Evolutionary conservation across 768 basidiomycete species (phyloP).

Genomic region (Trametes gibbosa): DNA sequence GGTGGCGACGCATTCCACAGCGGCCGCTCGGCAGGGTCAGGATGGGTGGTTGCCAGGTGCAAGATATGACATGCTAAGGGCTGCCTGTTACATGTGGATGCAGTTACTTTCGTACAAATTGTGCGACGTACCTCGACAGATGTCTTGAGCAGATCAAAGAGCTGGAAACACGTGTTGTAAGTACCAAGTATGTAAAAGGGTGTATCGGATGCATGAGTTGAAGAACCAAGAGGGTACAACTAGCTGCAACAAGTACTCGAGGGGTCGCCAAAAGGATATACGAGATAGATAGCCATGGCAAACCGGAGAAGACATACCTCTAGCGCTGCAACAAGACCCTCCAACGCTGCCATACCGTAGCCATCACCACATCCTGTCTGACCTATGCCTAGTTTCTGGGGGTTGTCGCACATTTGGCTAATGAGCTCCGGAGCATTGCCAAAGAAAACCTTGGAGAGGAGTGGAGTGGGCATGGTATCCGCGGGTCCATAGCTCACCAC

Average conservation of each 20-base stretch:
- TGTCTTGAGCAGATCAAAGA: conserved; percentile 36
- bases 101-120: neutral
- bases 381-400: conserved; percentile 54
- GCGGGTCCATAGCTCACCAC: conserved; percentile 63
- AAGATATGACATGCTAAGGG: conserved; percentile 37
- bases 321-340: conserved; percentile 61
- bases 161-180: conserved; percentile 30
- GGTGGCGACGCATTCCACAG: conserved; percentile 43
- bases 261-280: too few species aligned
- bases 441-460: conserved; percentile 61
- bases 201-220: too few species aligned
- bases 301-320: conserved; percentile 18
- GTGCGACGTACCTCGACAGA: conserved; percentile 2
- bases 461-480: conserved; percentile 52
- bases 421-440: conserved; percentile 38
- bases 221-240: too few species aligned
- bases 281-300: neutral
- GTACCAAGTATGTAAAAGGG: neutral
- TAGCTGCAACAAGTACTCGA: too few species aligned
- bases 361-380: conserved; percentile 41
- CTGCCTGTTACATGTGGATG: conserved; percentile 9
- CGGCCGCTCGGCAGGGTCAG: conserved; percentile 55
- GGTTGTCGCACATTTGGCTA: conserved; percentile 46
- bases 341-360: conserved; percentile 63
- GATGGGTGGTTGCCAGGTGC: conserved; percentile 57